Evolutionary conservation across 108 stramenopile species (phyloP).

Genomic region (Schizochytrium sp.): DNA sequence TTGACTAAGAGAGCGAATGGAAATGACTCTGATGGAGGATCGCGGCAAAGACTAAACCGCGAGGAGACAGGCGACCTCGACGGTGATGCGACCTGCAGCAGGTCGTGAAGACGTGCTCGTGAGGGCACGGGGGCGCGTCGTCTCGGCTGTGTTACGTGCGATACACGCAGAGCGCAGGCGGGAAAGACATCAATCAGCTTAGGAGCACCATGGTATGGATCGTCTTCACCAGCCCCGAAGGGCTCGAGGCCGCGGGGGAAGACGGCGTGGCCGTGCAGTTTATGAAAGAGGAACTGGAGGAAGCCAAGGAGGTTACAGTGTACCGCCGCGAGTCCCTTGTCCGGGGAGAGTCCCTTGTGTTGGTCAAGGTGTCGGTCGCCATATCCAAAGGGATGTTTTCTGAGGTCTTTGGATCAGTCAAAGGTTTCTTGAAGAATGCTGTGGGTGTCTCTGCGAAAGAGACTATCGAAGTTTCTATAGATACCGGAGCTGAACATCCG

Average conservation of each 20-base stretch:
- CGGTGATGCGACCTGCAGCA: no score
- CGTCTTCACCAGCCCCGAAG: background rate
- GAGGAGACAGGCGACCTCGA: no score
- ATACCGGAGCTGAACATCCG: background rate
- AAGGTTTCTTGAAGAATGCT: no score
- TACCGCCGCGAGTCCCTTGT: background rate
- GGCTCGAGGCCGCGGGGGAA: background rate
- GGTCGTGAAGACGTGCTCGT: no score
- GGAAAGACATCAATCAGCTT: background rate
- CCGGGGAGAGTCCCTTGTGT: background rate
- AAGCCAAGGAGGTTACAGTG: background rate
- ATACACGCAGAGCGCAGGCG: slow-evolving; percentile 20
- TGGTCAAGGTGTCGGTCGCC: slow-evolving; percentile 31
- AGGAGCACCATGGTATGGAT: slow-evolving; percentile 45
- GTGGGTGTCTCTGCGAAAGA: background rate
- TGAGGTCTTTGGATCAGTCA: background rate
- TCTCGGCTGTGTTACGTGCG: background rate
- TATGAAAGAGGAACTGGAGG: background rate
- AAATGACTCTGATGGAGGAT: no score
- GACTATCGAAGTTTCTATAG: slow-evolving; percentile 21
- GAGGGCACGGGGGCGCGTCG: no score
- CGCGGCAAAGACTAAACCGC: no score
- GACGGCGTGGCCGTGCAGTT: slow-evolving; percentile 26
- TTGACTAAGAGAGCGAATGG: no score
- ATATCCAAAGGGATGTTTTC: background rate